Evolutionary conservation across 108 stramenopile genomes (phyloP), one percentile per base, ranked within the genome.

Genomic region (Nitzschia palea): DNA sequence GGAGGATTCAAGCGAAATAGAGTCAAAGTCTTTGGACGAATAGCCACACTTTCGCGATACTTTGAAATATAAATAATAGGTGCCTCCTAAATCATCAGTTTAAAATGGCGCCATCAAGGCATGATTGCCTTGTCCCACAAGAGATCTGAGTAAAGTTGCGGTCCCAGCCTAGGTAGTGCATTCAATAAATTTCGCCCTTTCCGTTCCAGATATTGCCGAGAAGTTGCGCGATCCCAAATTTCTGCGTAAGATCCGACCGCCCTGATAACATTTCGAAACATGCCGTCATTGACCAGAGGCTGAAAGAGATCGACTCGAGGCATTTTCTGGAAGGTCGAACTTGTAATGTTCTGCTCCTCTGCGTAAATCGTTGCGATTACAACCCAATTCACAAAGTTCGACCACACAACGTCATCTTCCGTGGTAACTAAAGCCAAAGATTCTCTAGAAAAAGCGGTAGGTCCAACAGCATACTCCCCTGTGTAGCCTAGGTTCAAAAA

Each of bases 301-400:
- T 71, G 70, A 54, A 83, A 83, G 15, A 80, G 33, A 28, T 67
- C 53, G 8, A 67, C 50, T 10, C 34, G 29, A 23, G 82, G 82
- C 73, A 83, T 80, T 42, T 70, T 29, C 4, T 40, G 18, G 0
- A 15, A 10, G 30, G 50, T 33, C 0, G 51, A 33, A 1, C 60
- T 42, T 32, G 71, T 73, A 27, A 80, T 81, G 8, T 66, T 63
- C 4, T 66, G 22, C 25, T 79, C 74, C 44, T 78, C 70, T 18
- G 85, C 82, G 67, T 73, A 83, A 40, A 83, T 22, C 32, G 71
- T 76, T 10, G 73, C 64, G 31, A 29, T 35, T 3, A 86, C 67
- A 18, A 83, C 73, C 66, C 80, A 78, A 36, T 68, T 58, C 0
- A 83, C 74, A 56, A 81, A 79, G 17, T 78, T 58, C 36, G 80